Percentiles rank a stretch among this genome's conserved stretches.
These are phyloP conservation scores for Edaphochlamys debaryana DNA, from an alignment of 139 green algal species.

Conservation along the genomic window DNA sequence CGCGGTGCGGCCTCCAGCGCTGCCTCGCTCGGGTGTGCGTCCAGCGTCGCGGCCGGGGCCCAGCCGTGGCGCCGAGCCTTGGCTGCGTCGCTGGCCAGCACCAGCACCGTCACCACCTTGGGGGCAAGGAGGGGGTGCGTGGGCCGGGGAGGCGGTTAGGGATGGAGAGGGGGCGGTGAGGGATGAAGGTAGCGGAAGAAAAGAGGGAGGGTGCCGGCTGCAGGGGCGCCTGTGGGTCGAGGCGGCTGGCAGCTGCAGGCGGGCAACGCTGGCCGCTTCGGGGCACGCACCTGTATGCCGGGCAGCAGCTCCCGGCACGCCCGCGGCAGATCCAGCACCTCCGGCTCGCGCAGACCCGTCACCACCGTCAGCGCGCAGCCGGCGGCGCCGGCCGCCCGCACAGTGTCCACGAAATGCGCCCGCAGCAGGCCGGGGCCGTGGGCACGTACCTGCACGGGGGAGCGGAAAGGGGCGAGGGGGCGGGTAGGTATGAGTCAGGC, in stretches of 20 bases:
- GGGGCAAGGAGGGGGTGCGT: not conserved
- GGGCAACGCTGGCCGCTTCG: too few relatives aligned
- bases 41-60: not conserved
- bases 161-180: too few relatives aligned
- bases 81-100: not conserved
- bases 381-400: not conserved
- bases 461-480: too few relatives aligned
- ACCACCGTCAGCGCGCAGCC: not conserved
- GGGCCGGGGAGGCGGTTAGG: not conserved
- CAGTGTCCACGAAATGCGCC: not conserved
- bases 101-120: not conserved
- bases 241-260: too few relatives aligned
- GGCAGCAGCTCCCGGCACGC: not conserved
- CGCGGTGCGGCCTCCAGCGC: conserved; percentile 3
- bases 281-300: not conserved
- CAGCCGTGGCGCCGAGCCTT: conserved; percentile 2
- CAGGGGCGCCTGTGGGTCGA: too few relatives aligned
- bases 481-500: too few relatives aligned
- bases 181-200: not conserved
- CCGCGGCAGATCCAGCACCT: not conserved
- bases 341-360: not conserved
- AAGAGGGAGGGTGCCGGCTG: too few relatives aligned
- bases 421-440: not conserved
- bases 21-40: not conserved
- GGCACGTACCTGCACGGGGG: not conserved